Evolutionary conservation across 176 grass and related monocot genomes (phyloP).

Genomic region (Juncus effusus): DNA sequence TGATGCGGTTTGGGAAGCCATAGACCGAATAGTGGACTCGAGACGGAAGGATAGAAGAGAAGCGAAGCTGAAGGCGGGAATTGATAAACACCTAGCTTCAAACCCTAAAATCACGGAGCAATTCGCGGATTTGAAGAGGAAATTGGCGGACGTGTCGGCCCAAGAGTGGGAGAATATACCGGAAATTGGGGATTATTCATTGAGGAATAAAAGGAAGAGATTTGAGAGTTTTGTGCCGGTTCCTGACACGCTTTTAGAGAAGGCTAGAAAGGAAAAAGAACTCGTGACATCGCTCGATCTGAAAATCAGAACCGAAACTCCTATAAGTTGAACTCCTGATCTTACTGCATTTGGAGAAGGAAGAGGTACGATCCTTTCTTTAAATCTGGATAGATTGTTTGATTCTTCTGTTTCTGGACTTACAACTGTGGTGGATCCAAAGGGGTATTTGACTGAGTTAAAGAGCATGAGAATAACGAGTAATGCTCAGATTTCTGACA

Average conservation of each 20-base stretch:
- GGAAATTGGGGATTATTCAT: slow-evolving; percentile 82
- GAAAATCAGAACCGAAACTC: slow-evolving; percentile 79
- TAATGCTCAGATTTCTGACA: slow-evolving; percentile 89
- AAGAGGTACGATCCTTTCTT: slow-evolving; percentile 78
- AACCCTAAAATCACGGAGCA: slow-evolving; percentile 98
- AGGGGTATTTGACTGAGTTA: slow-evolving; percentile 81
- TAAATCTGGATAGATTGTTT: slow-evolving; percentile 78
- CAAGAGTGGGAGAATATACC: slow-evolving; percentile 96
- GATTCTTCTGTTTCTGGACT: slow-evolving; percentile 74
- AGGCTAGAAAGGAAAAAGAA: slow-evolving; percentile 93
- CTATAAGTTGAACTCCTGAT: slow-evolving; percentile 70
- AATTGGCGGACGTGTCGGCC: slow-evolving; percentile 44
- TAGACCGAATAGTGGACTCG: slow-evolving; percentile 76
- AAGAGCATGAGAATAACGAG: slow-evolving; percentile 98
- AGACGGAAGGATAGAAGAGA: slow-evolving; percentile 87
- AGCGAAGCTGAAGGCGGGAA: slow-evolving; percentile 80
- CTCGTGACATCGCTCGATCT: slow-evolving; percentile 81
- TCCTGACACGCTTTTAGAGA: slow-evolving; percentile 81
- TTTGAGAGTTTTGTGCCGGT: slow-evolving; percentile 91
- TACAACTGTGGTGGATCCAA: slow-evolving; percentile 80
- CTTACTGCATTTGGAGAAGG: slow-evolving; percentile 87
- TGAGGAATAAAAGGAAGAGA: slow-evolving; percentile 88
- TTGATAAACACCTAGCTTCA: slow-evolving; percentile 87
- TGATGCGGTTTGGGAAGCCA: slow-evolving; percentile 85
- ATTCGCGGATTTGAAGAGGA: slow-evolving; percentile 83